Percentiles rank a stretch among this genome's conserved stretches.
Evolutionary conservation across 192 early-diverging fungal genomes (phyloP).

Genomic region (Funneliformis geosporum): DNA sequence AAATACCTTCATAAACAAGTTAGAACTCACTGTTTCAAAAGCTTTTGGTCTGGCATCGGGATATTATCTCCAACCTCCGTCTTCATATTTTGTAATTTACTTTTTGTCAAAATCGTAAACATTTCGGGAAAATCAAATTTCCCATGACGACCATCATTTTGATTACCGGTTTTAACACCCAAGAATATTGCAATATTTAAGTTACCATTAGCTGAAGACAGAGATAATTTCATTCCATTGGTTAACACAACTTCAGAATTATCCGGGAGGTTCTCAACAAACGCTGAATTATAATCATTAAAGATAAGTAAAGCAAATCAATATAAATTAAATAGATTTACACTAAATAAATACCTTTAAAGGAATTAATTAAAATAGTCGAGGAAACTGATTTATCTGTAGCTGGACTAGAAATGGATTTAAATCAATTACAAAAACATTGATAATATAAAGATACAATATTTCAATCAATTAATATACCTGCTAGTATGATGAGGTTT

Average conservation of each 20-base stretch:
- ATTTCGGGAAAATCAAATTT: conserved; percentile 30
- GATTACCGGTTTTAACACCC: conserved; percentile 36
- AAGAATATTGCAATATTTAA: conserved; percentile 43
- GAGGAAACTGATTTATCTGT: conserved; percentile 23
- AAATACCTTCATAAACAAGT: not conserved
- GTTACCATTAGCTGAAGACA: conserved; percentile 32
- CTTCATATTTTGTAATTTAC: conserved; percentile 36
- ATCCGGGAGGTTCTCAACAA: conserved; percentile 28
- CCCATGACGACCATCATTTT: conserved; percentile 19
- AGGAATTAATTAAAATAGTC: conserved; percentile 32
- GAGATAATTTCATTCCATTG: conserved; percentile 44
- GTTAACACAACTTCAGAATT: conserved; percentile 40
- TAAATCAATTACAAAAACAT: not conserved
- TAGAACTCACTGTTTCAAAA: conserved; percentile 10
- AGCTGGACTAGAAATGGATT: not conserved
- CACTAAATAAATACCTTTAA: conserved; percentile 13
- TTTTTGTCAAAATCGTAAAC: conserved; percentile 34
- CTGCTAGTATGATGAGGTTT: conserved; percentile 40
- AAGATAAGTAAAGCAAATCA: not conserved
- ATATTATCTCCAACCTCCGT: conserved; percentile 44
- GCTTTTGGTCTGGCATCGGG: not conserved
- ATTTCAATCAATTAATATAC: conserved; percentile 31
- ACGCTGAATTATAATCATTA: conserved; percentile 25
- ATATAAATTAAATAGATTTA: not conserved
- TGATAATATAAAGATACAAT: not conserved